Base-by-base conservation (phyloP, 345 rosid genomes). In the Gossypium raimondii region DNA sequence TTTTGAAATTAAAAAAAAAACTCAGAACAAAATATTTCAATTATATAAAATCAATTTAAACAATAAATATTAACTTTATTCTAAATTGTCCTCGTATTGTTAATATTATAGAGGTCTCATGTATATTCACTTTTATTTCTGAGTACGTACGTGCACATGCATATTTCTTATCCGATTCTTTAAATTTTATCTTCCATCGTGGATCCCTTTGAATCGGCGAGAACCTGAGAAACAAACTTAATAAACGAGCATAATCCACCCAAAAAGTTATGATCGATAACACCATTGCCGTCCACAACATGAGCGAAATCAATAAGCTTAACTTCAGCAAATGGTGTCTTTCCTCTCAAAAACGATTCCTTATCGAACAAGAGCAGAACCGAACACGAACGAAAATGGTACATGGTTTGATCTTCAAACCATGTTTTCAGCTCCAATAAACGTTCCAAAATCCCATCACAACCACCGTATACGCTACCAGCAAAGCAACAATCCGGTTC, bases 241-340 rank as follows among this genome's bases (percentile, higher is more conserved):
- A 93, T 93, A 66, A 93, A 80, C 63, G 98, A 95, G 81, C 97
- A 93, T 20, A 93, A 89, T 52, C 98, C 98, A 44, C 99, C 99
- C 79, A 93, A 77, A 87, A 92, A 93, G 84, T 95, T 95, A 77
- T 93, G 98, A 86, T 95, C 97, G 20, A 95, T 91, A 73, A 90
- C 86, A 22, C 92, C 98, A 16, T 66, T 78, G 47, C 91, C 97
- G 67, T 93, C 99, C 73, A 77, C 41, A 65, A 90, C 94, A 81
- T 95, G 99, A 70, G 99, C 97, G 77, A 95, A 95, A 87, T 95
- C 99, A 43, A 93, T 81, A 47, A 96, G 98, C 78, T 90, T 93
- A 11, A 92, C 85, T 81, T 79, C 76, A 25, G 87, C 84, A 34
- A 81, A 70, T 65, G 84, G 74, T 67, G 72, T 82, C 53, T 43